Conservation (phyloP, 2,329 filamentous ascomycete genomes). For the Paecilomyces dactylethromorphus region DNA sequence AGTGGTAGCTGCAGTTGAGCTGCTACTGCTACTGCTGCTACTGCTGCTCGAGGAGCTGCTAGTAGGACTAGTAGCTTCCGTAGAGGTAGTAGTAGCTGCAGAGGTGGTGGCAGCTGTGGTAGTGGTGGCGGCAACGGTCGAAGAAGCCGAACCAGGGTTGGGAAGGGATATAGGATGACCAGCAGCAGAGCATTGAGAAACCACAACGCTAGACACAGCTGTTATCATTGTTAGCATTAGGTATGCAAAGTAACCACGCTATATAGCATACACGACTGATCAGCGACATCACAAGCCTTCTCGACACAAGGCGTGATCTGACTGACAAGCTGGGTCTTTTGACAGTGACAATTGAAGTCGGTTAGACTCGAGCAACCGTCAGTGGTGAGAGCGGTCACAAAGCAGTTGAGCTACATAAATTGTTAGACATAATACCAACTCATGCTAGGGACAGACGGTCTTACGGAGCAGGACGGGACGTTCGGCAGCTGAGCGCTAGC, state of each 20-base stretch:
- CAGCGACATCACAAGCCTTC: conserved; percentile 30
- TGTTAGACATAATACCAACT: background rate
- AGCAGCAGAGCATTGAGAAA: conserved; percentile 25
- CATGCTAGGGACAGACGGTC: conserved; percentile 8
- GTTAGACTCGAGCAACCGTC: conserved; percentile 41
- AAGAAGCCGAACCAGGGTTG: conserved; percentile 13
- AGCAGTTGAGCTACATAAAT: conserved; percentile 37
- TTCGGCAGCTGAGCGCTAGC: conserved; percentile 40
- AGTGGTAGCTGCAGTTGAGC: background rate
- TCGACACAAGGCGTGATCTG: conserved; percentile 43
- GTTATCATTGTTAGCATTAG: background rate
- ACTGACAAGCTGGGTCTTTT: conserved; percentile 36
- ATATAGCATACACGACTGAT: conserved; percentile 30
- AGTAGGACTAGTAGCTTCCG: background rate
- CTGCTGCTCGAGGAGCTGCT: background rate
- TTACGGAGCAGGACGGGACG: conserved; percentile 43
- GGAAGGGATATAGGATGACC: conserved; percentile 32
- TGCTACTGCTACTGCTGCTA: background rate
- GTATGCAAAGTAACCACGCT: background rate
- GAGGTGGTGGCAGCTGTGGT: background rate
- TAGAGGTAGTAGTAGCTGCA: background rate
- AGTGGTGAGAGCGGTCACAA: conserved; percentile 32
- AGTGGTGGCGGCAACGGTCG: background rate
- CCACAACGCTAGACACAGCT: conserved; percentile 32
- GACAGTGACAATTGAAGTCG: conserved; percentile 47